Conservation (phyloP, 768 basidiomycete genomes). For the Pluteus cervinus region DNA sequence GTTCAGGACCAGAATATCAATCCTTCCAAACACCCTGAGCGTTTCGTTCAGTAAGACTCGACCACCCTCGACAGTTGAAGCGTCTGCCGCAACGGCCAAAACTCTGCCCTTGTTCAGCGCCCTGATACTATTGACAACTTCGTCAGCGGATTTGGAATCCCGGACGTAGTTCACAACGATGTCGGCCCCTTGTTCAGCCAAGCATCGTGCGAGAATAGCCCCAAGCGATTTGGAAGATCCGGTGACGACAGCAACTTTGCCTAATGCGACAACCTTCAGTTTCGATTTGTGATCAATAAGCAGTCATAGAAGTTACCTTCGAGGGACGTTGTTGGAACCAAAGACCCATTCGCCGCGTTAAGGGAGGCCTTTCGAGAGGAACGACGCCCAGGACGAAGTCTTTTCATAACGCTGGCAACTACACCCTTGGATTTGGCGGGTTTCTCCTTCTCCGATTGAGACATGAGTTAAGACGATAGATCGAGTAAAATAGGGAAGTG, state of each 20-base stretch:
- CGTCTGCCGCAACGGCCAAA: slow-evolving; percentile 47
- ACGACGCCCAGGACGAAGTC: too few species aligned
- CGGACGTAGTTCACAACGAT: slow-evolving; percentile 53
- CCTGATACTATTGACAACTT: slow-evolving; percentile 42
- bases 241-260: slow-evolving; percentile 54
- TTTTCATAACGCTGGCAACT: too few species aligned
- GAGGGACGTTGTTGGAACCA: too few species aligned
- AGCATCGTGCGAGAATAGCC: slow-evolving; percentile 43
- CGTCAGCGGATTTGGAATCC: slow-evolving; percentile 33
- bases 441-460: too few species aligned
- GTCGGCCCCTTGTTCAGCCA: slow-evolving; percentile 52
- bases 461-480: too few species aligned
- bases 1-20: slow-evolving; percentile 57
- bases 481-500: too few species aligned
- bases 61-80: slow-evolving; percentile 41
- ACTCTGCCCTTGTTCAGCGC: slow-evolving; percentile 37
- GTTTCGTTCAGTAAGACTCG: slow-evolving; percentile 41
- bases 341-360: too few species aligned
- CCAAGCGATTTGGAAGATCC: slow-evolving; percentile 58
- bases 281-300: too few species aligned
- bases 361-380: too few species aligned
- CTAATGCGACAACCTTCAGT: too few species aligned
- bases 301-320: too few species aligned
- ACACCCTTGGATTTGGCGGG: too few species aligned
- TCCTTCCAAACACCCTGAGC: slow-evolving; percentile 38